Base-by-base conservation (phyloP, 108 stramenopile genomes). In the Fragilaria crotonensis region DNA sequence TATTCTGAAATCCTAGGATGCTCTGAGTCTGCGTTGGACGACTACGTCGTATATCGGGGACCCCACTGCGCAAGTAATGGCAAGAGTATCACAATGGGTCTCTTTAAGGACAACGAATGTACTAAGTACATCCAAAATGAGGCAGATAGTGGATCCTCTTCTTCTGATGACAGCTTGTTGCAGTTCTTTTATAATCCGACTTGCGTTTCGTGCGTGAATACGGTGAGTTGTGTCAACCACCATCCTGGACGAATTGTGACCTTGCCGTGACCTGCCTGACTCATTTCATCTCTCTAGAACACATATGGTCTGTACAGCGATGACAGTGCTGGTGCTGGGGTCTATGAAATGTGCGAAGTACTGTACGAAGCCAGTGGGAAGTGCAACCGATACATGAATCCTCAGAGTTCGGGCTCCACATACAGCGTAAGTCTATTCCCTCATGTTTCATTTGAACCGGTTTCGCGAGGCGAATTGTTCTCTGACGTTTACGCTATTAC, bases 51-150 rank as follows among this genome's bases (percentile, higher is more conserved):
- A 36, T 86, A 82, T 56, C 48, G 87, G 9, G 84, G 80, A 31
- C 90, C 90, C 5, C 84, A 88, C 44, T 93, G 91, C 48, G 52
- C 62, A 14, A 48, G 51, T 26, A 86, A 93, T 49, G 85, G 85
- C 30, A 67, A 65, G 44, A 80, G 83, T 27, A 84, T 93, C 59
- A 75, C 71, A 17, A 77, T 93, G 33, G 91, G 84, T 18, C 45
- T 89, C 3, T 93, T 75, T 72, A 67, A 63, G 7, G 91, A 93
- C 62, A 54, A 85, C 54, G 58, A 81, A 30, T 93, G 91, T 60
- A 70, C 71, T 36, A 66, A 81, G 23, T 87, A 79, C 62, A 71
- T 79, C 45, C 79, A 71, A 2, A 69, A 80, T 33, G 30, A 57
- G 18, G 59, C 45, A 14, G 53, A 71, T 32, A 22, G 76, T 18